Conservation (phyloP, 192 early-diverging fungal genomes). For the Backusella morwellensis region DNA sequence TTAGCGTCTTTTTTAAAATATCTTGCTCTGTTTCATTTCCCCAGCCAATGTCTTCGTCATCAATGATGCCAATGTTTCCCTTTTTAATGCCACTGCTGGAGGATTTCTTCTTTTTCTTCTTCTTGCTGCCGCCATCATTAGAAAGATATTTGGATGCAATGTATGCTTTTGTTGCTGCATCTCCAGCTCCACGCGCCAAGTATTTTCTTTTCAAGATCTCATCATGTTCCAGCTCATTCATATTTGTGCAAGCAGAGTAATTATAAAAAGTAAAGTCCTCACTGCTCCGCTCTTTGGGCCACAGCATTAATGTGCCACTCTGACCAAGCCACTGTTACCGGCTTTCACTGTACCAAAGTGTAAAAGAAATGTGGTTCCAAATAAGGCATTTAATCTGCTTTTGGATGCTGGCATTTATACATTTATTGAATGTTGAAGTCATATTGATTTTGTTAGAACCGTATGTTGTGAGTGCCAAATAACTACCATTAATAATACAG, state of each 20-base stretch:
- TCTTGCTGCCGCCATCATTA: slow-evolving; percentile 17
- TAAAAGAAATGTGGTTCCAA: too few species aligned
- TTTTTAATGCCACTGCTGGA: background rate
- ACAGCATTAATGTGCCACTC: background rate
- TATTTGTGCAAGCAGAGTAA: background rate
- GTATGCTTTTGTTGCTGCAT: slow-evolving; percentile 36
- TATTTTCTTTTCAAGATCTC: slow-evolving; percentile 32
- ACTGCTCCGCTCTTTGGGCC: background rate
- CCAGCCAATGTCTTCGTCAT: slow-evolving; percentile 36
- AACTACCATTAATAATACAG: too few species aligned
- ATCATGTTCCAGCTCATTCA: slow-evolving; percentile 5
- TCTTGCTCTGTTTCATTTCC: slow-evolving; percentile 6
- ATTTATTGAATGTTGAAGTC: too few species aligned
- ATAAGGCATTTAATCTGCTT: too few species aligned
- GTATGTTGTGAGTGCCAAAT: too few species aligned
- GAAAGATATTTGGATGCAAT: slow-evolving; percentile 36
- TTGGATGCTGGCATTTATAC: too few species aligned
- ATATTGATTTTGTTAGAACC: too few species aligned
- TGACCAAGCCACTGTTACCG: background rate
- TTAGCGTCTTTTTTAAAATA: background rate
- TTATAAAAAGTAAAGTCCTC: background rate
- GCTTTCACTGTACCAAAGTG: background rate
- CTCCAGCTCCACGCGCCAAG: slow-evolving; percentile 32
- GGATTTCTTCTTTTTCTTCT: slow-evolving; percentile 40
- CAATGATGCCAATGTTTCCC: slow-evolving; percentile 40